A percentile compares a stretch with the other conserved stretches of the same genome.
Conservation (phyloP, 805 yeast genomes). For the Yamadazyma olivae region DNA sequence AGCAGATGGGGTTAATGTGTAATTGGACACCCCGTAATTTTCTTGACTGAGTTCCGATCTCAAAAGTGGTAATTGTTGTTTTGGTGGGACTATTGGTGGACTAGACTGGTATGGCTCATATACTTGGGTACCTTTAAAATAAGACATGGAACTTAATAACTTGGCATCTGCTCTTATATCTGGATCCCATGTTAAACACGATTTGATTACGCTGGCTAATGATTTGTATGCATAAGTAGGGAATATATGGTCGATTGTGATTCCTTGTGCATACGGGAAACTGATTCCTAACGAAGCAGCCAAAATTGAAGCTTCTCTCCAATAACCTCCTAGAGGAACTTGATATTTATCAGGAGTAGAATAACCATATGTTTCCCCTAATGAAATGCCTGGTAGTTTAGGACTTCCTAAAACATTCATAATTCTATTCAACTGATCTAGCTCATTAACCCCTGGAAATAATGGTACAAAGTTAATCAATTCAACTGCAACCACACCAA, state of each 20-base stretch:
- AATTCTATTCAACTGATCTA: constrained; percentile 75
- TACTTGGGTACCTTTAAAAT: constrained; percentile 46
- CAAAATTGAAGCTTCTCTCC: constrained; percentile 61
- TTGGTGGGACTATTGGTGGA: not conserved
- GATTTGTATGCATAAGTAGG: constrained; percentile 41
- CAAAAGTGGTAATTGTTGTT: too few species aligned
- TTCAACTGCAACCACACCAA: constrained; percentile 76
- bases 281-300: constrained; percentile 53
- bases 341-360: constrained; percentile 4
- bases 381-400: constrained; percentile 19
- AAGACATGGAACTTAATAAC: constrained; percentile 46
- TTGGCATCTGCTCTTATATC: constrained; percentile 53
- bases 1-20: not conserved
- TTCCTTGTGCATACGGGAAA: constrained; percentile 56
- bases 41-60: too few species aligned
- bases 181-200: constrained; percentile 79
- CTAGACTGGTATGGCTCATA: constrained; percentile 5
- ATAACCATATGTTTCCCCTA: constrained; percentile 9
- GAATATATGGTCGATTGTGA: constrained; percentile 43
- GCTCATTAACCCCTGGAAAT: constrained; percentile 78
- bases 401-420: constrained; percentile 77
- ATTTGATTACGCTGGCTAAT: constrained; percentile 36
- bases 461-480: constrained; percentile 70
- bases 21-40: too few species aligned
- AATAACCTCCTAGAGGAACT: constrained; percentile 63